Evolutionary conservation across 1,284 basidiomycete species (phyloP), one percentile per base, ranked within the genome.

Genomic region (Inonotus obliquus): DNA sequence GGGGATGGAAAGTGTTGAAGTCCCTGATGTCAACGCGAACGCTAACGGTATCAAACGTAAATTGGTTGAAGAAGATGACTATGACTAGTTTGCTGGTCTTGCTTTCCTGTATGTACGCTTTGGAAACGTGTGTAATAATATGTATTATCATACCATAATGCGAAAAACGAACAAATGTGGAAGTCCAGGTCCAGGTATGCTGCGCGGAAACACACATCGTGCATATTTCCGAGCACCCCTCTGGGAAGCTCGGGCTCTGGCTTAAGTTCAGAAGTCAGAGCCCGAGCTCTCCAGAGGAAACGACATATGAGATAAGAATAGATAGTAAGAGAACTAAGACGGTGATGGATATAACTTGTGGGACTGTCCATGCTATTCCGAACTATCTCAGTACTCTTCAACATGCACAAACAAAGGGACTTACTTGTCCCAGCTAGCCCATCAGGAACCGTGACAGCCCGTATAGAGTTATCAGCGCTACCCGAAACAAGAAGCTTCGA

Each of bases 391-490:
- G 29, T n/a, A 25, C 3, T 51, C 19, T 45, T 6, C 17, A 59
- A 19, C 10, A 27, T 3, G n/a, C 29, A 29, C n/a, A 4, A 44
- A 56, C 11, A 54, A 19, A 47, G 7, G 19, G 45, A 47, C 83
- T 67, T 69, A 89, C 88, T 79, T 67, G 77, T 78, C 45, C 78
- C 78, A 38, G 75, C 79, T 21, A 82, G 70, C 21, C 72, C 72
- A 32, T 79, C 77, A 23, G 94, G 94, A 37, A 97, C 83, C 21
- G 82, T 82, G 51, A 97, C 83, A 49, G 96, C 77, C 27, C 96
- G 86, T 25, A 98, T 78, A 1, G 90, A 87, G 72, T 92, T 96
- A 74, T 99, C 96, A 4, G 93, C 92, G 69, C 94, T 94, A 3
- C 91, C 95, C 4, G 93, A 94, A 23, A 95, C 82, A n/a, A 99